Percentiles rank a stretch among this genome's conserved stretches.
Conservation (phyloP, 2,329 filamentous ascomycete genomes). For the Pseudogymnoascus sp. region DNA sequence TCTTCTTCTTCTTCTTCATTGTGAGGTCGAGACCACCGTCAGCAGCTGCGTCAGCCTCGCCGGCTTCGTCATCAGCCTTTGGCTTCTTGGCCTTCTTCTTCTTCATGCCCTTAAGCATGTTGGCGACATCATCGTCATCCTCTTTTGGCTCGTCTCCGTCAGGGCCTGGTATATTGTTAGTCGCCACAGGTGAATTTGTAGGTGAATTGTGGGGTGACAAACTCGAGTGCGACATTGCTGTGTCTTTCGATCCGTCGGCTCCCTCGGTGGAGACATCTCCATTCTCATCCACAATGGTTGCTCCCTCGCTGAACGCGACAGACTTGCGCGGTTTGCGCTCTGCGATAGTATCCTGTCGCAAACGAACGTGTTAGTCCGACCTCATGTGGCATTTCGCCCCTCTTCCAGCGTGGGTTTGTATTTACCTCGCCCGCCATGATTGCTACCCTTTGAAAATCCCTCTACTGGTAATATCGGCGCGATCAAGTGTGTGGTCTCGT, state of each 20-base stretch:
- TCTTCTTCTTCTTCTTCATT: conserved; percentile 14
- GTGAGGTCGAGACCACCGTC: conserved; percentile 41
- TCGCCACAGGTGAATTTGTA: conserved; percentile 41
- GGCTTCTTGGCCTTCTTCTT: conserved; percentile 86
- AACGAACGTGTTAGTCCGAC: conserved; percentile 2
- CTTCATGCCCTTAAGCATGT: conserved; percentile 60
- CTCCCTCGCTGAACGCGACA: conserved; percentile 84
- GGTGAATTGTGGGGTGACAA: conserved; percentile 51
- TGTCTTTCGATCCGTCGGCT: conserved; percentile 67
- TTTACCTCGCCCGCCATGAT: conserved; percentile 43
- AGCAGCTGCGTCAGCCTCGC: conserved; percentile 37
- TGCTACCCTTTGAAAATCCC: conserved; percentile 23
- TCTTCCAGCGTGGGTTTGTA: not conserved
- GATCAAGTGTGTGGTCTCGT: conserved; percentile 7
- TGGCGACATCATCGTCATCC: conserved; percentile 52
- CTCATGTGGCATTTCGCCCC: not conserved
- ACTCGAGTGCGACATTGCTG: conserved; percentile 73
- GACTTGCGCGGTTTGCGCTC: conserved; percentile 80
- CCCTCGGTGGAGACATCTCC: conserved; percentile 72
- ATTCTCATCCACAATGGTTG: conserved; percentile 81
- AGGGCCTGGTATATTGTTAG: conserved; percentile 38
- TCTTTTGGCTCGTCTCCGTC: conserved; percentile 25
- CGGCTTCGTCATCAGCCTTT: conserved; percentile 59
- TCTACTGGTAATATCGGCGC: not conserved
- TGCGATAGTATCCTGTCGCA: conserved; percentile 22